These are phyloP conservation scores for Pseudopyrenochaeta lycopersici DNA, from an alignment of 2,329 filamentous ascomycete species.

Conservation along the genomic window DNA sequence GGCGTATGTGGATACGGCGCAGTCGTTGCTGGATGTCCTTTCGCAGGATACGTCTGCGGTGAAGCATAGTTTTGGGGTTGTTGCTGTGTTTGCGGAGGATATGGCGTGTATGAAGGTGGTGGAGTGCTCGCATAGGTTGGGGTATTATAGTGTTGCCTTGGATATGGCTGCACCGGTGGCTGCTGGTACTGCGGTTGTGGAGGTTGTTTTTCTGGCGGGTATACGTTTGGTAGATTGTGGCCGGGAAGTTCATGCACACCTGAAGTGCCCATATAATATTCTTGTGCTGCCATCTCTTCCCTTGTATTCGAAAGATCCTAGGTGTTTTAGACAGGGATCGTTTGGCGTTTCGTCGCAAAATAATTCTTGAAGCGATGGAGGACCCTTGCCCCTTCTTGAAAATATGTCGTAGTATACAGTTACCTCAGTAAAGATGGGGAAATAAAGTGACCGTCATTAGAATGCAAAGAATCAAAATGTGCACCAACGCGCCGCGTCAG, in stretches of 20 bases:
- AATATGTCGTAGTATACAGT: not conserved
- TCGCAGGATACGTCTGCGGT: conserved; percentile 4
- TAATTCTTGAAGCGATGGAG: too few relatives aligned
- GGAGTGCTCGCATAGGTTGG: conserved; percentile 18
- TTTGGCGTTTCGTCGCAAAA: too few relatives aligned
- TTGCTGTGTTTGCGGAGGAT: conserved; percentile 31
- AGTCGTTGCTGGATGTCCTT: conserved; percentile 4
- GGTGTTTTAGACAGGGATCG: not conserved
- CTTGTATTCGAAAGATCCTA: not conserved
- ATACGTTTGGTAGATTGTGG: conserved; percentile 21
- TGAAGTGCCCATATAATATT: conserved; percentile 42
- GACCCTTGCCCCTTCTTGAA: not conserved
- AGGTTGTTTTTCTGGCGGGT: conserved; percentile 17
- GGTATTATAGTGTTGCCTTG: conserved; percentile 16
- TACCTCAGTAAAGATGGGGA: not conserved
- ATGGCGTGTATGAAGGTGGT: conserved; percentile 31
- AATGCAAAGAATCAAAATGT: conserved; percentile 2
- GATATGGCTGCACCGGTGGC: conserved; percentile 17
- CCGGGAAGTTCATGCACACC: conserved; percentile 30
- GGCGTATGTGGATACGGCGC: conserved; percentile 29
- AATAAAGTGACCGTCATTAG: not conserved
- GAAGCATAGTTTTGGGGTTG: conserved; percentile 33
- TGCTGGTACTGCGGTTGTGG: conserved; percentile 28
- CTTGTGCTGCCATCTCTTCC: conserved; percentile 42
- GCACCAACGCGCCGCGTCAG: conserved; percentile 11